Conservation (phyloP, 148 eudicot species). For the Persicaria tinctoria region DNA sequence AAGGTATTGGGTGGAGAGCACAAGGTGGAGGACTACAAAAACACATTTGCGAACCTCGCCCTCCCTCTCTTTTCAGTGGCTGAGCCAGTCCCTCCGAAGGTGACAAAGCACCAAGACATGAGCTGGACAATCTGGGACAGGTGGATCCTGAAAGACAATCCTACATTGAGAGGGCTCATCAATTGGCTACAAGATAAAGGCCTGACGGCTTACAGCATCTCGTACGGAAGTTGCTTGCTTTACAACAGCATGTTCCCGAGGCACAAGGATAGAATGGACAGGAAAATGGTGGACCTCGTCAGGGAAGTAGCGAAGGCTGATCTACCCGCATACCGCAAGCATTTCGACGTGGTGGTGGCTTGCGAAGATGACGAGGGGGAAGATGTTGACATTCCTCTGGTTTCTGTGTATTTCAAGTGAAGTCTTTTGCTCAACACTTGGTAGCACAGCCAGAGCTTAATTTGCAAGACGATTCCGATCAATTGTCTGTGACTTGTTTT, state of each 20-base stretch:
- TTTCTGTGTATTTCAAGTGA: constrained; percentile 43
- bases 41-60: constrained; percentile 58
- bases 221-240: constrained; percentile 61
- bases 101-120: constrained; percentile 58
- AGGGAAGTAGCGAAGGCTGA: constrained; percentile 47
- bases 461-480: neutral
- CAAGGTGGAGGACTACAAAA: constrained; percentile 57
- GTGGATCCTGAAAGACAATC: constrained; percentile 39
- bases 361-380: constrained; percentile 53
- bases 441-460: neutral
- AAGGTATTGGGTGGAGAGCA: constrained; percentile 42
- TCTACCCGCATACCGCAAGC: constrained; percentile 34
- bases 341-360: constrained; percentile 47
- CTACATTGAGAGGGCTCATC: constrained; percentile 48
- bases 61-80: constrained; percentile 56
- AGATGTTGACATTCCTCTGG: constrained; percentile 54
- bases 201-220: constrained; percentile 56
- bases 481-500: neutral
- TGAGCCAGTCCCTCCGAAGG: constrained; percentile 55
- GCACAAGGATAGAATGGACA: constrained; percentile 45
- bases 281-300: constrained; percentile 45
- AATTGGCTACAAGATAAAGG: constrained; percentile 60
- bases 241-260: constrained; percentile 53
- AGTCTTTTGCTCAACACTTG: neutral
- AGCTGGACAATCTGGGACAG: constrained; percentile 64